Base-by-base conservation (phyloP, 495 filamentous ascomycete genomes). In the Alectoria sarmentosa region DNA sequence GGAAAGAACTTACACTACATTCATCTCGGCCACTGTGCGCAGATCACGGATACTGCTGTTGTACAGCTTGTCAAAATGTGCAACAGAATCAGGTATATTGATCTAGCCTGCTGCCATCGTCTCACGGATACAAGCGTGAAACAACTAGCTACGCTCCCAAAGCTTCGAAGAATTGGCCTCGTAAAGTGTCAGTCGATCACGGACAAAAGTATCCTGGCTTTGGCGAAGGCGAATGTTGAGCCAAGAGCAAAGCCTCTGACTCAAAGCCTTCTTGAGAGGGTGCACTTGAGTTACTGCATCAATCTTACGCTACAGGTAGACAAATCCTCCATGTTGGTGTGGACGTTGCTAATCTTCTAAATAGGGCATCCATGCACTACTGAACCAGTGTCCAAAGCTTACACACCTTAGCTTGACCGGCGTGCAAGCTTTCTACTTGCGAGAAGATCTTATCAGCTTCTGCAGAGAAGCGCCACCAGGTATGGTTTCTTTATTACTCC, bases 1-100 rank as follows among this genome's bases (percentile, higher is more conserved):
- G 91, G 92, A 59, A 98, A 96, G 79, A 98, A 98, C 67, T 75
- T 99, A 30, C 95, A 99, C 73, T 96, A 92, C 72, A 86, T 99
- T 57, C 95, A 98, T 70, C 80, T 99, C 8, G 95, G 95, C 3
- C 95, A 99, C 73, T 99, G 95, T 73, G 83, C 83, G 21, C 83
- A 91, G 48, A 91, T 99, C 69, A 96, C 92, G 0, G 95, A 99
- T 76, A 73, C 80, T 15, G 91, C 90, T 10, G 90, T 99, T 11
- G 86, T 87, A 58, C 84, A 86, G 48, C 80, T 99, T 11, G 91
- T 96, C 44, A 86, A 87, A 65, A 76, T 76, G 48, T 99, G 95
- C 79, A 97, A 92, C 75, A 84, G 95, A 39, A 97, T 99, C 67
- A 82, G 95, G 58, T 99, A 99, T 70, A 98, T 99, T 62, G 95